Base-by-base conservation (phyloP, 164 flowering plant genomes). In the Litsea cubeba region DNA sequence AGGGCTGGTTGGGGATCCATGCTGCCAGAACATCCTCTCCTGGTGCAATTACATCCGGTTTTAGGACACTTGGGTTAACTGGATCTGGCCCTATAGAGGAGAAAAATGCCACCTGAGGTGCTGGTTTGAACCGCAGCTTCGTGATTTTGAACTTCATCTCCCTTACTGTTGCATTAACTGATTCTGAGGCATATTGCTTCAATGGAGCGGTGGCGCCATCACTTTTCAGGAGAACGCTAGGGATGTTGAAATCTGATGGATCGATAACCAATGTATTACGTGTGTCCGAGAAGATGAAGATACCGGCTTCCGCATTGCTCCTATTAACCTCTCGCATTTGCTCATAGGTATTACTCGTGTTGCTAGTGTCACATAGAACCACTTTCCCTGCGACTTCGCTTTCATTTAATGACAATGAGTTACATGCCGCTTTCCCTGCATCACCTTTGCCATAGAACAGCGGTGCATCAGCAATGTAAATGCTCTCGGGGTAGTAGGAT, bases 1-100 rank as follows among this genome's bases (percentile, higher is more conserved):
- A 54, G 2, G 74, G 76, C 20, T 6, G 30, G 57, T 79, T 76
- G 1, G 84, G 80, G 15, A 72, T 1, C 40, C 75, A 74, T 70
- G 86, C 83, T 17, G 86, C 86, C 6, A 82, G 74, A 12, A 84
- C 70, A 40, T 84, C 79, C 22, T 74, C 74, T n/a, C 81, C 82
- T 0, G 84, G 86, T 51, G 81, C 85, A 0, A 77, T 58, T 17
- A 83, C 79, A 54, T 81, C 83, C 1, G 83, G 85, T 62, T 83
- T 83, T 20, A 83, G 68, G 15, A 81, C 26, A 2, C 66, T 20
- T 0, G 82, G 85, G 28, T 3, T 74, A 35, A 78, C 60, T 12
- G 75, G 81, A 26, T 83, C 77, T n/a, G 81, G 82, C 46, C 83
- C 82, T 54, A 76, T 73, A 1, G 79, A 82, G 40, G 78, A 80